Evolutionary conservation across 2,329 filamentous ascomycete genomes (phyloP).

Genomic region (Exophiala spinifera): DNA sequence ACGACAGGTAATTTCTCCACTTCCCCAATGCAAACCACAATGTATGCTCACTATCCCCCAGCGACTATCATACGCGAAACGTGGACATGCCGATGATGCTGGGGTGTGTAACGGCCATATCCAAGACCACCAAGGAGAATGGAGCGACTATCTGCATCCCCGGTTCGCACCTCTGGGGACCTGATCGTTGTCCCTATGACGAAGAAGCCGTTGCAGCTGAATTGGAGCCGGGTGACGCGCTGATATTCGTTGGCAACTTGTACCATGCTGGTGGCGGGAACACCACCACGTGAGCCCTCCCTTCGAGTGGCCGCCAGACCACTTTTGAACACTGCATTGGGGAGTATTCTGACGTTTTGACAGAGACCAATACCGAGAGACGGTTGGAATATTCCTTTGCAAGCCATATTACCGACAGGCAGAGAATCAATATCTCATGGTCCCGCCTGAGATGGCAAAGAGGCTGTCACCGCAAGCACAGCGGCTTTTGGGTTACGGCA

Average conservation of each 20-base stretch:
- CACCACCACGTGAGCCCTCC: slow-evolving; percentile 22
- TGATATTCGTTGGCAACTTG: slow-evolving; percentile 37
- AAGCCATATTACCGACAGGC: slow-evolving; percentile 26
- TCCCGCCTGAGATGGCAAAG: slow-evolving; percentile 25
- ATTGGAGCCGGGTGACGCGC: slow-evolving; percentile 36
- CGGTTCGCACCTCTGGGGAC: slow-evolving; percentile 31
- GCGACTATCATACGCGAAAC: slow-evolving; percentile 32
- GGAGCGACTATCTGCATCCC: slow-evolving; percentile 35
- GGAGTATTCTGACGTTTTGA: slow-evolving; percentile 2
- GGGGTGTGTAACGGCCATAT: slow-evolving; percentile 38
- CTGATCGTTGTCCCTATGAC: slow-evolving; percentile 22
- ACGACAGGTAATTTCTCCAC: slow-evolving; percentile 33
- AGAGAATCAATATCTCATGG: slow-evolving; percentile 32
- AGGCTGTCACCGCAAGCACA: slow-evolving; percentile 26
- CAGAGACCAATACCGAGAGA: slow-evolving; percentile 24
- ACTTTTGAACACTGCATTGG: no score
- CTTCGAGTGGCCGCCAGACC: background rate
- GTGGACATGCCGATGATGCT: slow-evolving; percentile 39
- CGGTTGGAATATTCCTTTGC: slow-evolving; percentile 24
- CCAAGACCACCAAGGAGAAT: slow-evolving; percentile 31
- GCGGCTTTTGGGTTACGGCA: slow-evolving; percentile 30
- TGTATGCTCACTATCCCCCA: slow-evolving; percentile 28
- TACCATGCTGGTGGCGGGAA: slow-evolving; percentile 38
- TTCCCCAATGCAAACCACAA: slow-evolving; percentile 31
- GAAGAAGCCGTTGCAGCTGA: slow-evolving; percentile 31